Conservation (phyloP, 1,284 basidiomycete genomes). For the Ceratobasidium sp. region DNA sequence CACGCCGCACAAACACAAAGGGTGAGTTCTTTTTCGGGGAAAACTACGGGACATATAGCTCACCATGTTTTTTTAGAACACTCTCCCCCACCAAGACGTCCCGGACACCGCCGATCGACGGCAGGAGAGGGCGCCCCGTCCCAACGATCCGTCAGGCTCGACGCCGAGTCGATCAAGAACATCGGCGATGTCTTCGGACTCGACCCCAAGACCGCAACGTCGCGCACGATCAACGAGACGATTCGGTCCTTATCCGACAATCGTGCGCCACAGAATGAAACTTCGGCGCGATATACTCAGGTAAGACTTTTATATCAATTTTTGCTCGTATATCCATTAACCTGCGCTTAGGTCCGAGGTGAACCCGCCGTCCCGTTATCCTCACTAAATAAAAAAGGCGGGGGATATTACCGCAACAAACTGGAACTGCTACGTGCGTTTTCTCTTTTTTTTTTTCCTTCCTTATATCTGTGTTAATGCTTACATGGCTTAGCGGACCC, state of each 20-base stretch:
- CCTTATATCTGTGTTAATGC: not conserved
- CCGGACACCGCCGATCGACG: not conserved
- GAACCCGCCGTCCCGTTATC: conserved; percentile 12
- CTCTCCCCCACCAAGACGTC: conserved; percentile 4
- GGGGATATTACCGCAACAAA: not conserved
- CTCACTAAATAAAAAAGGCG: conserved; percentile 7
- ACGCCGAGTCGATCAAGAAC: not conserved
- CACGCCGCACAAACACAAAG: not conserved
- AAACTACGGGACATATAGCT: not conserved
- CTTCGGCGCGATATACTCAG: not conserved
- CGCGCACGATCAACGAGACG: not conserved
- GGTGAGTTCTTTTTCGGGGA: not conserved
- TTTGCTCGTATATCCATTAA: not conserved
- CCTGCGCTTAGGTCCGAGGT: not conserved
- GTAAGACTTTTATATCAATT: not conserved
- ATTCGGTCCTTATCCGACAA: not conserved
- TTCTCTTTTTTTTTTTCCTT: not conserved
- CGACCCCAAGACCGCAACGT: not conserved
- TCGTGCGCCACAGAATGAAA: not conserved
- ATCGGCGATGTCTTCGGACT: not conserved
- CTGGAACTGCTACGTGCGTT: not conserved
- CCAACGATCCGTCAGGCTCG: too few relatives aligned
- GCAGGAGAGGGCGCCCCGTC: not conserved
- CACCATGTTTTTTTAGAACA: not conserved
- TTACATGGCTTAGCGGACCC: not conserved